Evolutionary conservation across 495 filamentous ascomycete genomes (phyloP).

Genomic region (Talaromyces proteolyticus): DNA sequence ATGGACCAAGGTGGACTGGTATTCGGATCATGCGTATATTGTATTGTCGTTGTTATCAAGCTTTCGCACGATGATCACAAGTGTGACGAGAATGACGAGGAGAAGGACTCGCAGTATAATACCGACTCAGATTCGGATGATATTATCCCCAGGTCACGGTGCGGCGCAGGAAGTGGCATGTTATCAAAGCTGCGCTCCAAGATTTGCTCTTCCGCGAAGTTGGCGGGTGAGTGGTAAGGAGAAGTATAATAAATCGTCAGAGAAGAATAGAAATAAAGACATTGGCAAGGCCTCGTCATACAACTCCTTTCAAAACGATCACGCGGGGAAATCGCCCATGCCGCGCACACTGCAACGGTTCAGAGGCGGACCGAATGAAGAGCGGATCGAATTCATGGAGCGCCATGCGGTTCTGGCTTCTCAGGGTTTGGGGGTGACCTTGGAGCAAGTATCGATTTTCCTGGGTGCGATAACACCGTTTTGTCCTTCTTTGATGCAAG

Average conservation of each 20-base stretch:
- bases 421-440: constrained; percentile 66
- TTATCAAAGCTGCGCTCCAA: constrained; percentile 3
- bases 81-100: constrained; percentile 16
- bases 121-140: constrained; percentile 19
- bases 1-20: constrained; percentile 97
- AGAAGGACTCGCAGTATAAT: constrained; percentile 18
- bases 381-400: constrained; percentile 78
- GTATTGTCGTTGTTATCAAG: constrained; percentile 57
- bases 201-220: not conserved
- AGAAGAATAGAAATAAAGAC: constrained; percentile 4
- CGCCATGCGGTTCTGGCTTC: constrained; percentile 63
- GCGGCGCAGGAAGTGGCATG: constrained; percentile 1
- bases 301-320: constrained; percentile 13
- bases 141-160: constrained; percentile 1
- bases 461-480: constrained; percentile 52
- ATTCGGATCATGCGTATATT: constrained; percentile 78
- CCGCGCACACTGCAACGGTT: constrained; percentile 69
- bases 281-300: constrained; percentile 13
- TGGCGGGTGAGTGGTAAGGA: constrained; percentile 2
- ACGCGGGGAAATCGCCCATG: constrained; percentile 13
- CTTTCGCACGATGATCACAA: constrained; percentile 43
- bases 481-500: constrained; percentile 72
- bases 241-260: no score
- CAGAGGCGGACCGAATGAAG: constrained; percentile 69
- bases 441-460: constrained; percentile 91